Percentiles rank a stretch among this genome's conserved stretches.
Evolutionary conservation across 805 yeast genomes (phyloP).

Genomic region (Saccharomycopsis sp.): DNA sequence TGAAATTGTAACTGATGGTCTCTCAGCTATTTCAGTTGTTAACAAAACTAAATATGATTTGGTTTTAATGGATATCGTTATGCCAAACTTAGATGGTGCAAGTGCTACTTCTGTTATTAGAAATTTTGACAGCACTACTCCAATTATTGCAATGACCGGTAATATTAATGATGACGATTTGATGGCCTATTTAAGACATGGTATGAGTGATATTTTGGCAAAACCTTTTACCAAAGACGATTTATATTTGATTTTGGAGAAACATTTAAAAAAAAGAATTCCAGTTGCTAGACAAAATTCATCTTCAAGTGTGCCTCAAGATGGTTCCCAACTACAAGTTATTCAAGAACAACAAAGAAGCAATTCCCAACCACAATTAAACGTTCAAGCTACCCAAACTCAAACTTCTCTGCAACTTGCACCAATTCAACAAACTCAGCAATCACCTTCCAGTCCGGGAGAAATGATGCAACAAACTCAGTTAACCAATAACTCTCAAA

Average conservation of each 20-base stretch:
- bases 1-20: constrained; percentile 86
- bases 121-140: constrained; percentile 73
- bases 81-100: constrained; percentile 84
- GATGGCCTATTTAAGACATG: constrained; percentile 71
- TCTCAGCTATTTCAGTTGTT: constrained; percentile 71
- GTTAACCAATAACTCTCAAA: no score
- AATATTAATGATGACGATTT: constrained; percentile 76
- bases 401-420: not conserved
- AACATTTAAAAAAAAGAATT: constrained; percentile 47
- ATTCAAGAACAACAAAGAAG: not conserved
- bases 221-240: constrained; percentile 91
- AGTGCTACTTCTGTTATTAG: constrained; percentile 86
- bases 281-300: constrained; percentile 25
- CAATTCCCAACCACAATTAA: not conserved
- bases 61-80: constrained; percentile 79
- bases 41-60: constrained; percentile 65
- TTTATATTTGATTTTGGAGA: constrained; percentile 64
- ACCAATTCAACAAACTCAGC: not conserved
- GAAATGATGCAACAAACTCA: constrained; percentile 1
- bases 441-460: not conserved
- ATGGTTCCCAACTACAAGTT: not conserved
- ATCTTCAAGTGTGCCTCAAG: not conserved
- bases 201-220: constrained; percentile 87
- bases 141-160: constrained; percentile 92
- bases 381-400: not conserved